Conservation (phyloP, 2,329 filamentous ascomycete species). For the Alternaria arborescens region DNA sequence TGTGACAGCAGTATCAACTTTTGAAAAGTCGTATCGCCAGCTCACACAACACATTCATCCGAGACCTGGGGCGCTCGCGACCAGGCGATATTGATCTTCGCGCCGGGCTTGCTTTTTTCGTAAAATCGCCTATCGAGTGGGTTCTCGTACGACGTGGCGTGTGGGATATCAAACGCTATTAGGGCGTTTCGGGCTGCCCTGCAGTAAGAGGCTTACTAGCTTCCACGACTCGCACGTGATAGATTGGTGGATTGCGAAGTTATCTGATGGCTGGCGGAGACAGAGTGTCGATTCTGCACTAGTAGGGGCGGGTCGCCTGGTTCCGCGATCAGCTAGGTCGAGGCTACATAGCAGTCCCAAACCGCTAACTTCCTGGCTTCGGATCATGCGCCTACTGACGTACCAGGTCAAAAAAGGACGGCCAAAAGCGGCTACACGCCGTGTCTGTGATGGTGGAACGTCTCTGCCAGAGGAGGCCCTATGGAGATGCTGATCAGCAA, state of each 20-base stretch:
- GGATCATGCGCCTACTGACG: background rate
- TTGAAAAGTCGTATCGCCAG: background rate
- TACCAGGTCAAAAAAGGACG: background rate
- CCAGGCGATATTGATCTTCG: background rate
- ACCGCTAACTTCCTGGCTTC: background rate
- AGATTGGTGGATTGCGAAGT: background rate
- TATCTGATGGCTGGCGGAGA: slow-evolving; percentile 1
- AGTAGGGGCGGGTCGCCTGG: background rate
- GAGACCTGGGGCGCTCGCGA: background rate
- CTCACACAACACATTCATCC: background rate
- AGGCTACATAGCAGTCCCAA: background rate
- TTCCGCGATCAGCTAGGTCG: slow-evolving; percentile 3
- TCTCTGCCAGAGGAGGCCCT: background rate
- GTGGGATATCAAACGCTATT: background rate
- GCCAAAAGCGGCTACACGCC: slow-evolving; percentile 9
- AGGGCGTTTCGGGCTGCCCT: slow-evolving; percentile 10
- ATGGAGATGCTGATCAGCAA: slow-evolving; percentile 10
- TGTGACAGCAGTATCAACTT: background rate
- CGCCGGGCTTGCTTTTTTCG: slow-evolving; percentile 8
- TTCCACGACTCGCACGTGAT: background rate
- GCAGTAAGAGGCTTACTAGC: slow-evolving; percentile 6
- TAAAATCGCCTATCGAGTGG: slow-evolving; percentile 6
- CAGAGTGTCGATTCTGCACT: slow-evolving; percentile 2
- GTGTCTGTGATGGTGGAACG: background rate
- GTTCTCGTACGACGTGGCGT: slow-evolving; percentile 10